Base-by-base conservation (phyloP, 805 yeast genomes). In the Brettanomyces naardenensis region DNA sequence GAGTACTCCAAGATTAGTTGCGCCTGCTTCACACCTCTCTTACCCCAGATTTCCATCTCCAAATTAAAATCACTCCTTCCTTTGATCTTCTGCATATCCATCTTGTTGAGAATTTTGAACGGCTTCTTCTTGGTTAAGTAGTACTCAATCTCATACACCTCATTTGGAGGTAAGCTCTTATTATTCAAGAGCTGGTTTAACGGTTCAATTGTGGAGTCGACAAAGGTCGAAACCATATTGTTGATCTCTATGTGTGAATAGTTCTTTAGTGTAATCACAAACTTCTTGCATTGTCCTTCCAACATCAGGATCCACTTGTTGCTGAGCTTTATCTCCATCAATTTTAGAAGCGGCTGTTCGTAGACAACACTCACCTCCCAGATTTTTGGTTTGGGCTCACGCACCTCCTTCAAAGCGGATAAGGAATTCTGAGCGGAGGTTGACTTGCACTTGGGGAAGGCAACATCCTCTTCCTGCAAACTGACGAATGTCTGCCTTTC, bases 131-230 rank as follows among this genome's bases (percentile, higher is more conserved):
- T 68, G 31, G 78, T 54, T 35, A 86, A 49, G 46, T 71, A 73
- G 63, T 80, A 80, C 51, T 86, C 95, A 39, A 80, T 65, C 52
- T 86, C 95, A 54, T 84, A 76, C 4, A 77, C 60, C 36, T 85
- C 95, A 37, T 73, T 67, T 0, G 78, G 71, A 0, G 79, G 70
- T 5, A 77, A 51, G 2, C 61, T 58, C 23, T 65, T 64, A 32
- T 64, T 68, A 2, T 49, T 40, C 25, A 84, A 58, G 10, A 76
- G 73, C n/a, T 69, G 64, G 41, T 68, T 73, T 37, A 84, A 56
- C 0, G 80, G 73, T 23, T 78, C 88, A 5, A 73, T 69, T 0
- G 92, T 80, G 1, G 92, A 80, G 51, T 86, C 95, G 62, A 75
- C 65, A 46, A 78, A 78, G 5, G 77, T 71, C 43, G 82, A 78